Base-by-base conservation (phyloP, 495 filamentous ascomycete species). In the Chaetomium cochliodes region DNA sequence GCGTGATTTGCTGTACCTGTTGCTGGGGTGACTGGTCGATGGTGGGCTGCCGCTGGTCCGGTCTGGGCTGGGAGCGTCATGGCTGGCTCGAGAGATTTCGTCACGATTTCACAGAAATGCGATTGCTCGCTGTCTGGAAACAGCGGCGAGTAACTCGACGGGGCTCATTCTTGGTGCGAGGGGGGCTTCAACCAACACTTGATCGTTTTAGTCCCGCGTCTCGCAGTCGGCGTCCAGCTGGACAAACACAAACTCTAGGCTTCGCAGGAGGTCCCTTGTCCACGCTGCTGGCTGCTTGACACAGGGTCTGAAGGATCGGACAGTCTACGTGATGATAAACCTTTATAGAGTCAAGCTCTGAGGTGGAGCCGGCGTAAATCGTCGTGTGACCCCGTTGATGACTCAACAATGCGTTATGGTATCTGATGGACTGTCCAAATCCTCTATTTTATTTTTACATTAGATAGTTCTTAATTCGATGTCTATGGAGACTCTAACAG, bases 81-180 rank as follows among this genome's bases (percentile, higher is more conserved):
- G 73, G 77, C 66, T 73, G 69, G 74, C 76, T 71, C 74, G 70
- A 76, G 74, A 80, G 76, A 78, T 83, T 93, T 96, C 90, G 93
- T 97, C 93, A 87, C 81, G 87, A 85, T 91, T 30, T 75, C 82
- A 97, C 86, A 97, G 94, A 89, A 86, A 98, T 97, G 93, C 93
- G 94, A 97, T 97, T 97, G 91, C 91, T 84, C 72, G 67, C 66
- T 76, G 69, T 64, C 67, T 70, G 70, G 68, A 73, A 46, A 68
- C 80, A 85, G 86, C 66, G 70, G 73, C 75, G 74, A 86, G 90
- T 96, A 93, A 97, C 94, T 96, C 92, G 92, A 98, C 96, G 94
- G 94, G 94, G 94, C 94, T 97, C 92, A 98, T 96, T 97, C 92
- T 97, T 91, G 94, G 91, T 87, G 90, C 92, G 92, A 97, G 93